phyloP scores from a whole-genome alignment of 2,329 filamentous ascomycete species.

The Penicillium brasilianum region DNA sequence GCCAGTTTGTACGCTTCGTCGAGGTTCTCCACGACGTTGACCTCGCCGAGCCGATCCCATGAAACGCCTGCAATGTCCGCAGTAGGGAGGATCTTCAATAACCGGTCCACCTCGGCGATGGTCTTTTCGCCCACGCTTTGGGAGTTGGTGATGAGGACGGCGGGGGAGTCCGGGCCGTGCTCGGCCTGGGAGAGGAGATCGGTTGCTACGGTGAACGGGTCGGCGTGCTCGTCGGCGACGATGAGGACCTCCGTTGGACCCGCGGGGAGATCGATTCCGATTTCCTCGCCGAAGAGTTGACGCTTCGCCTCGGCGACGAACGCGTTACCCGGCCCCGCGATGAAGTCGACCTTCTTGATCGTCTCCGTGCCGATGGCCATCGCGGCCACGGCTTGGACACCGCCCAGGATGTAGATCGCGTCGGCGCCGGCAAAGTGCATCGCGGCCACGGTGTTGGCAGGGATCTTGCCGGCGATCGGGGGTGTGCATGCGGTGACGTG shows the following conservation, averaged over 20 bases:
- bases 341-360: conserved; percentile 57
- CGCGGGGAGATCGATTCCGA: conserved; percentile 61
- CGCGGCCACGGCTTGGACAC: conserved; percentile 59
- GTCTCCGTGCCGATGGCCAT: conserved; percentile 59
- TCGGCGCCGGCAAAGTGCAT: conserved; percentile 58
- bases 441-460: conserved; percentile 56
- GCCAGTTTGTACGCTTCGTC: conserved; percentile 53
- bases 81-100: conserved; percentile 52
- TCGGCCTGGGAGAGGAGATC: conserved; percentile 58
- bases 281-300: conserved; percentile 56
- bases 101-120: conserved; percentile 44
- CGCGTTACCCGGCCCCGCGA: conserved; percentile 60
- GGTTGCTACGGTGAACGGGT: conserved; percentile 53
- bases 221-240: conserved; percentile 55
- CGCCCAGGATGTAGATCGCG: conserved; percentile 57
- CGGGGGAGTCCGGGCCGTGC: conserved; percentile 59
- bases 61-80: conserved; percentile 50
- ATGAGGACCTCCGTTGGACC: conserved; percentile 61
- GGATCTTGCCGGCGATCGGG: conserved; percentile 56
- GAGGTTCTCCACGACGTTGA: conserved; percentile 49
- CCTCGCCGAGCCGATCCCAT: conserved; percentile 56
- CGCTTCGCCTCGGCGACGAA: conserved; percentile 62
- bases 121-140: conserved; percentile 46
- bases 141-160: conserved; percentile 57
- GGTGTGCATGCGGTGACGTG: conserved; percentile 59